Evolutionary conservation across 2,329 filamentous ascomycete species (phyloP).

Genomic region (Mycosphaerella sp.): DNA sequence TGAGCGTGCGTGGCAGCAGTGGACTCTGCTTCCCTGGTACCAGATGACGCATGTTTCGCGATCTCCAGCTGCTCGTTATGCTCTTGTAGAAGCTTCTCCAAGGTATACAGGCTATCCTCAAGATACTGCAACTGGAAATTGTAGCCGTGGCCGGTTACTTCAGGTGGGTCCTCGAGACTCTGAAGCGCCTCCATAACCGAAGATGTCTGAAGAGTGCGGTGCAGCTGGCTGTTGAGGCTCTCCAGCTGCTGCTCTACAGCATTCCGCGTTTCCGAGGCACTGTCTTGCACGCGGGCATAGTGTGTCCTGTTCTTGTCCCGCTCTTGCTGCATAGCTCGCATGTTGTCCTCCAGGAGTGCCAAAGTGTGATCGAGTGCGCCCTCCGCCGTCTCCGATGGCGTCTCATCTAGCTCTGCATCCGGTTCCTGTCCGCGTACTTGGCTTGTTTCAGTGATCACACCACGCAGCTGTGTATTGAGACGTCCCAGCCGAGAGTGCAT

Average conservation of each 20-base stretch:
- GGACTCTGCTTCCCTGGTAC: slow-evolving; percentile 20
- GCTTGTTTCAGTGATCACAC: slow-evolving; percentile 28
- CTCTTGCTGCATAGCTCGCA: slow-evolving; percentile 26
- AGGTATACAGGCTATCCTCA: slow-evolving; percentile 49
- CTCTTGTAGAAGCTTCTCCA: slow-evolving; percentile 31
- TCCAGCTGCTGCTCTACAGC: slow-evolving; percentile 32
- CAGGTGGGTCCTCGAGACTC: slow-evolving; percentile 53
- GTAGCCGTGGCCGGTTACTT: slow-evolving; percentile 50
- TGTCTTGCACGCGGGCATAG: slow-evolving; percentile 24
- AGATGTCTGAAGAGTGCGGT: slow-evolving; percentile 35
- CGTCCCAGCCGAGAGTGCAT: slow-evolving; percentile 31
- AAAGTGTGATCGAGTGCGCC: slow-evolving; percentile 24
- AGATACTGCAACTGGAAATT: slow-evolving; percentile 64
- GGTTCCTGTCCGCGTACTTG: slow-evolving; percentile 24
- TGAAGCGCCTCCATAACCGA: slow-evolving; percentile 48
- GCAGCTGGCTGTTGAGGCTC: slow-evolving; percentile 29
- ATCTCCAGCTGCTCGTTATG: slow-evolving; percentile 27
- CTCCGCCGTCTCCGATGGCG: slow-evolving; percentile 9
- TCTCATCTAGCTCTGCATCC: slow-evolving; percentile 20
- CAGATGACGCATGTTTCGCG: slow-evolving; percentile 19
- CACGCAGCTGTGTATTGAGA: slow-evolving; percentile 29
- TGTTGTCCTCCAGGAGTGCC: slow-evolving; percentile 25
- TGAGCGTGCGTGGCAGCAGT: slow-evolving; percentile 26
- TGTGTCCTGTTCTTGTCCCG: slow-evolving; percentile 24
- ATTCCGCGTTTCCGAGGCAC: slow-evolving; percentile 19